Evolutionary conservation across 495 filamentous ascomycete species (phyloP).

Genomic region (Xanthoparmelia taractica): DNA sequence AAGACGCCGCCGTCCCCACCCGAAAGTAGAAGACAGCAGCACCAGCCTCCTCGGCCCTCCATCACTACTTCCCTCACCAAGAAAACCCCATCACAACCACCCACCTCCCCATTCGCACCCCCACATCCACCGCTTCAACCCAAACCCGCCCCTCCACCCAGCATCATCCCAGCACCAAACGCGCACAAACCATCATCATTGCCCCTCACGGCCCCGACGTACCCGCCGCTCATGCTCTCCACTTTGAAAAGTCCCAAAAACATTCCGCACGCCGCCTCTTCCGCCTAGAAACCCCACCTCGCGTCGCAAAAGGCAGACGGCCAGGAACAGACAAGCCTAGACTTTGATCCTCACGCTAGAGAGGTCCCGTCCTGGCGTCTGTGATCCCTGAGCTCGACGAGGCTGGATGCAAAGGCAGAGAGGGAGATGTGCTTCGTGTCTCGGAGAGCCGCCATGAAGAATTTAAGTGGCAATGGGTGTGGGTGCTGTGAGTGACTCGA

Average conservation of each 20-base stretch:
- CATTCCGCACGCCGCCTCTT: slow-evolving; percentile 18
- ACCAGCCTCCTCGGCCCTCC: slow-evolving; percentile 17
- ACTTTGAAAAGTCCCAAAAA: slow-evolving; percentile 26
- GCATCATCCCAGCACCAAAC: slow-evolving; percentile 19
- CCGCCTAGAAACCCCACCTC: slow-evolving; percentile 19
- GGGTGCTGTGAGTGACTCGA: slow-evolving; percentile 9
- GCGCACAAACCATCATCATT: slow-evolving; percentile 12
- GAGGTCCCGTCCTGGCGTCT: slow-evolving; percentile 60
- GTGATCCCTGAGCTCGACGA: slow-evolving; percentile 18
- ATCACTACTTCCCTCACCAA: slow-evolving; percentile 25
- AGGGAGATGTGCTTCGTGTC: slow-evolving; percentile 8
- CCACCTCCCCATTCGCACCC: slow-evolving; percentile 4
- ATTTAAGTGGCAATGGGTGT: slow-evolving; percentile 18
- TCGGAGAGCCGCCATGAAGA: slow-evolving; percentile 2
- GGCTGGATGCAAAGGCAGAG: slow-evolving; percentile 5
- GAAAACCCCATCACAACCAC: background rate
- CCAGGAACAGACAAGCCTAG: slow-evolving; percentile 70
- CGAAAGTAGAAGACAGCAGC: slow-evolving; percentile 19
- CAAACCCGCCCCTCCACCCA: slow-evolving; percentile 15
- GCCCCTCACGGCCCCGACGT: slow-evolving; percentile 21
- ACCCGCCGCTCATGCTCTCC: slow-evolving; percentile 24
- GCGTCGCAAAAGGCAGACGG: slow-evolving; percentile 15
- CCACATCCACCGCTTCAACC: slow-evolving; percentile 12
- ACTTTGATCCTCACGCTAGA: slow-evolving; percentile 94
- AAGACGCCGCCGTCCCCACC: slow-evolving; percentile 18